Conservation (phyloP, 306 rosid genomes). For the Cicer cuneatum region DNA sequence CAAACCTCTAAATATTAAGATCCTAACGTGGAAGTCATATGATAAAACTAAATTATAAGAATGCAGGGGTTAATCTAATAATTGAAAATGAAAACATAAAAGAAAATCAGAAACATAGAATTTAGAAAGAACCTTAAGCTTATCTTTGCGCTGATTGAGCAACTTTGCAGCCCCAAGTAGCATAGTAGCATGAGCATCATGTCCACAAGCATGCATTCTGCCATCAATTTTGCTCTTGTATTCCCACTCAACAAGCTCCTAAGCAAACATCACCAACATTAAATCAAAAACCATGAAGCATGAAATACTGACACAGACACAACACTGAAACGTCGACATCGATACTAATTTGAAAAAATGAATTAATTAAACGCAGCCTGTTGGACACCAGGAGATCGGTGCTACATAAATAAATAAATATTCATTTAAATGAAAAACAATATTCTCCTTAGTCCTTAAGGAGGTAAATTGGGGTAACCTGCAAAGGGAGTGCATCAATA, state of each 20-base stretch:
- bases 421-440: neutral
- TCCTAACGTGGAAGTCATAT: neutral
- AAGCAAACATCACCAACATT: constrained; percentile 45
- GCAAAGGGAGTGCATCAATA: constrained; percentile 58
- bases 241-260: constrained; percentile 86
- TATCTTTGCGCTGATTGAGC: constrained; percentile 59
- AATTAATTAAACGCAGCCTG: no score
- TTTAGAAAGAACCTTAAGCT: constrained; percentile 58
- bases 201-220: constrained; percentile 81
- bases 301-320: no score
- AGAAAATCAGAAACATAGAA: neutral
- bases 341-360: no score
- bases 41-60: neutral
- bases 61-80: neutral
- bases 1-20: neutral
- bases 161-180: constrained; percentile 79
- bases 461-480: constrained; percentile 25
- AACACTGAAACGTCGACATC: no score
- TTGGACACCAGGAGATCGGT: no score
- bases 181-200: constrained; percentile 82
- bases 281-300: neutral
- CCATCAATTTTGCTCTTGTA: constrained; percentile 77
- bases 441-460: neutral
- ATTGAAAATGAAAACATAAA: neutral
- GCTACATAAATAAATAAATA: neutral